A percentile compares a stretch with the other conserved stretches of the same genome.
Conservation (phyloP, 2,329 filamentous ascomycete species). For the Colletotrichum acutatum region DNA sequence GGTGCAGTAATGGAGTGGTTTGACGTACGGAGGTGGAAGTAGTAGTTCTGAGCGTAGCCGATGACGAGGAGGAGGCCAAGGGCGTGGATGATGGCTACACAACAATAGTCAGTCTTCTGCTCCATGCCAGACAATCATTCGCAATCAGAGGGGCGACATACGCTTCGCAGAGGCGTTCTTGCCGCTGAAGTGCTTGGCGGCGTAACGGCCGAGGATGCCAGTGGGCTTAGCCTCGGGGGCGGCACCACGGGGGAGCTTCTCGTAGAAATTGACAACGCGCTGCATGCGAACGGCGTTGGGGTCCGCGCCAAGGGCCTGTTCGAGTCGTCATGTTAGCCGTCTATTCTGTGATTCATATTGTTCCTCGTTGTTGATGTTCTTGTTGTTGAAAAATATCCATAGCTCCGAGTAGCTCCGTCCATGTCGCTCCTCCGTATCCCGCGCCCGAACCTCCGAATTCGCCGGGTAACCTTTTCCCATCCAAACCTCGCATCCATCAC, state of each 20-base stretch:
- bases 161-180: constrained; percentile 90
- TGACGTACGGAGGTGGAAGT: constrained; percentile 97
- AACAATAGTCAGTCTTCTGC: neutral
- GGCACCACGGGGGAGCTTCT: constrained; percentile 93
- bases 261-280: constrained; percentile 98
- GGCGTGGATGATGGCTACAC: constrained; percentile 84
- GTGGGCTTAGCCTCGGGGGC: constrained; percentile 85
- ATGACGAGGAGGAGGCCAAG: constrained; percentile 81
- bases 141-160: constrained; percentile 63
- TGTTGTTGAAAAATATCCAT: neutral
- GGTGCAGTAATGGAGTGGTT: neutral
- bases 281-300: constrained; percentile 98
- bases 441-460: constrained; percentile 16
- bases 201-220: constrained; percentile 89
- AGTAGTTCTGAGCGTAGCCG: constrained; percentile 98
- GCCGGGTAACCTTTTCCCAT: constrained; percentile 6
- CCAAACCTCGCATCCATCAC: constrained; percentile 16
- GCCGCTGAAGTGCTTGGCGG: constrained; percentile 86
- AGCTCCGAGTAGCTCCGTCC: constrained; percentile 28
- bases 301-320: constrained; percentile 90
- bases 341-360: constrained; percentile 46
- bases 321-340: constrained; percentile 34
- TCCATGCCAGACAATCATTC: neutral
- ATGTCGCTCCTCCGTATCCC: neutral
- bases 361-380: neutral